These are phyloP conservation scores for Vanrija humicola DNA, from an alignment of 1,284 basidiomycete species.

Conservation along the genomic window DNA sequence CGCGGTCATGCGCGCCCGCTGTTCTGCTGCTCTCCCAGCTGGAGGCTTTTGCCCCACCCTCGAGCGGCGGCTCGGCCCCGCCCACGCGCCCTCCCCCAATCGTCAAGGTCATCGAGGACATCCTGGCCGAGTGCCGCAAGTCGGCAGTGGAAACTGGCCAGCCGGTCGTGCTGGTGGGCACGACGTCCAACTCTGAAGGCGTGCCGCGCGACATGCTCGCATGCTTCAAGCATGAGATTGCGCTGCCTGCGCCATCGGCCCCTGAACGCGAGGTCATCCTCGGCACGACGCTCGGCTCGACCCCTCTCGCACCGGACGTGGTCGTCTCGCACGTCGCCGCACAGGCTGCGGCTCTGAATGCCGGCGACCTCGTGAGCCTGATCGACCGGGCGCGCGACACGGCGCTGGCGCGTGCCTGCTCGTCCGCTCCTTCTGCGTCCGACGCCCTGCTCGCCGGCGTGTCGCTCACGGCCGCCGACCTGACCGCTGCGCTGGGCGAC, in stretches of 20 bases:
- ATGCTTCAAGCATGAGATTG: constrained; percentile 84
- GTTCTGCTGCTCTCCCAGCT: constrained; percentile 76
- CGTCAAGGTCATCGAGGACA: constrained; percentile 33
- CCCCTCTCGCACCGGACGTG: constrained; percentile 69
- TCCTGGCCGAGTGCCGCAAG: constrained; percentile 15
- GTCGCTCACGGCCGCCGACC: constrained; percentile 63
- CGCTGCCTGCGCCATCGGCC: constrained; percentile 76
- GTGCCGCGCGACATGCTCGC: constrained; percentile 65
- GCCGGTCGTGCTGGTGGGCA: constrained; percentile 67
- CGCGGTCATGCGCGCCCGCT: constrained; percentile 75
- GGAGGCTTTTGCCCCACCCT: constrained; percentile 74
- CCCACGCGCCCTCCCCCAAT: constrained; percentile 24
- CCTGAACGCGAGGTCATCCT: constrained; percentile 66
- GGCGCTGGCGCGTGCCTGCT: constrained; percentile 56
- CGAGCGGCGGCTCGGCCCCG: constrained; percentile 57
- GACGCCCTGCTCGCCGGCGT: constrained; percentile 54
- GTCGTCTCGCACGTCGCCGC: constrained; percentile 68
- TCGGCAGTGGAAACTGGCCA: constrained; percentile 51
- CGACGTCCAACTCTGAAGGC: constrained; percentile 64
- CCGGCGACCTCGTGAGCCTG: constrained; percentile 74
- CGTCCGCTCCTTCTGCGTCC: constrained; percentile 4
- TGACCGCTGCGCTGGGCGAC: constrained; percentile 68
- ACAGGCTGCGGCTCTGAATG: constrained; percentile 88
- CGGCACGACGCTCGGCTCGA: constrained; percentile 52
- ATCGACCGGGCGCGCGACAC: constrained; percentile 61